Evolutionary conservation across 2,329 filamentous ascomycete genomes (phyloP).

Genomic region (Claviceps monticola): DNA sequence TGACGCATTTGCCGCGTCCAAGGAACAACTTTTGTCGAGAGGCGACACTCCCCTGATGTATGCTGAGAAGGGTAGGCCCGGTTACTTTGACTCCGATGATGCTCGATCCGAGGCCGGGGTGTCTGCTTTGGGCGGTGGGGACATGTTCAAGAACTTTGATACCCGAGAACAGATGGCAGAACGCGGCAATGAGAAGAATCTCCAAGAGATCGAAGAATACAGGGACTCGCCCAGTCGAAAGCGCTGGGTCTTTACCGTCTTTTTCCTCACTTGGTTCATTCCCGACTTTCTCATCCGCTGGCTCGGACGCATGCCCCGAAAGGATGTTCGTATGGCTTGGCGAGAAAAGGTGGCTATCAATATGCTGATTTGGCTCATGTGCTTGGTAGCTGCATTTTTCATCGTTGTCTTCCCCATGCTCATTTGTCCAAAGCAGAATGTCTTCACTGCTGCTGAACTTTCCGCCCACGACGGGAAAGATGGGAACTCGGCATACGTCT

Average conservation of each 20-base stretch:
- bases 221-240: constrained; percentile 67
- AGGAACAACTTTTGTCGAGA: constrained; percentile 41
- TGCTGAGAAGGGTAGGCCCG: constrained; percentile 61
- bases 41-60: constrained; percentile 46
- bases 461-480: constrained; percentile 59
- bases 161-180: constrained; percentile 91
- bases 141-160: constrained; percentile 97
- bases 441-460: constrained; percentile 70
- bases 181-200: constrained; percentile 79
- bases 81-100: constrained; percentile 77
- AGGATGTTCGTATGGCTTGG: constrained; percentile 88
- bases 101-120: constrained; percentile 79
- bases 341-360: constrained; percentile 97
- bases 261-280: constrained; percentile 69
- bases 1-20: constrained; percentile 47
- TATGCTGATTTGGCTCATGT: constrained; percentile 86
- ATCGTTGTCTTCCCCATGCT: constrained; percentile 75
- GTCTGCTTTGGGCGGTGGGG: constrained; percentile 81
- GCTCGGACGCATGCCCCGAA: constrained; percentile 75
- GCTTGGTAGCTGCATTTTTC: constrained; percentile 68
- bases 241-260: constrained; percentile 80
- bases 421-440: constrained; percentile 83
- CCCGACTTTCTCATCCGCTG: constrained; percentile 70
- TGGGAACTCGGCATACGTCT: constrained; percentile 49
- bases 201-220: constrained; percentile 81